Evolutionary conservation across 1,139 yeast species (phyloP).

Genomic region (Scheffersomyces titani): DNA sequence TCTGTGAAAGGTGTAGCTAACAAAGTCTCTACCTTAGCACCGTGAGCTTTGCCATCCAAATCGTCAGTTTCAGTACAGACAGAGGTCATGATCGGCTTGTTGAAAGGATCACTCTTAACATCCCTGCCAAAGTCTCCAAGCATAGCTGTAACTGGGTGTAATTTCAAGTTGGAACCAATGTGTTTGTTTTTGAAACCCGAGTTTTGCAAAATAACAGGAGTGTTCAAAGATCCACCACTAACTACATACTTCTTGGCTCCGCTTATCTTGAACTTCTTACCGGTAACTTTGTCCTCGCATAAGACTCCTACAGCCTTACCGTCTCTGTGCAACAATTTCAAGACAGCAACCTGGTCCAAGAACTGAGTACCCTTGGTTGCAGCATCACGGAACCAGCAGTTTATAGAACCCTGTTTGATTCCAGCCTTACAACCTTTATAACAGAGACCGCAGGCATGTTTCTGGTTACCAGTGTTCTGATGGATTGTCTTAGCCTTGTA

Average conservation of each 20-base stretch:
- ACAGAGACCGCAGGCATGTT: conserved; percentile 55
- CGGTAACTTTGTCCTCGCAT: conserved; percentile 33
- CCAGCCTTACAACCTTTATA: conserved; percentile 55
- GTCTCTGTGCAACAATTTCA: conserved; percentile 36
- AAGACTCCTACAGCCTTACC: conserved; percentile 50
- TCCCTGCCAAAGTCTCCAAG: conserved; percentile 46
- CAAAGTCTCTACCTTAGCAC: conserved; percentile 56
- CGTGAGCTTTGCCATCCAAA: conserved; percentile 58
- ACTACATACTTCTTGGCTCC: conserved; percentile 52
- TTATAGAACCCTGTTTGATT: conserved; percentile 54
- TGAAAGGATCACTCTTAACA: conserved; percentile 35
- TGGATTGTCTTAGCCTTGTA: conserved; percentile 41
- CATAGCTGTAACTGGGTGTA: conserved; percentile 52
- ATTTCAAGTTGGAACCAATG: conserved; percentile 55
- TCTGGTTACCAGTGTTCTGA: conserved; percentile 50
- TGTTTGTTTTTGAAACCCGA: conserved; percentile 56
- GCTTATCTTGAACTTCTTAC: conserved; percentile 34
- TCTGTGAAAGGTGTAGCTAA: conserved; percentile 49
- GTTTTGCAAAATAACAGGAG: conserved; percentile 51
- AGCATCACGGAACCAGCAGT: conserved; percentile 56
- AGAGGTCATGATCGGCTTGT: conserved; percentile 52
- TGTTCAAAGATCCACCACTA: conserved; percentile 52
- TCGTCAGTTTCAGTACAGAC: conserved; percentile 54
- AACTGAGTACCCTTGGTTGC: conserved; percentile 48
- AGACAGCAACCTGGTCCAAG: conserved; percentile 50